Evolutionary conservation across 202 grass and related monocot species (phyloP).

Genomic region (Carex arenaria): DNA sequence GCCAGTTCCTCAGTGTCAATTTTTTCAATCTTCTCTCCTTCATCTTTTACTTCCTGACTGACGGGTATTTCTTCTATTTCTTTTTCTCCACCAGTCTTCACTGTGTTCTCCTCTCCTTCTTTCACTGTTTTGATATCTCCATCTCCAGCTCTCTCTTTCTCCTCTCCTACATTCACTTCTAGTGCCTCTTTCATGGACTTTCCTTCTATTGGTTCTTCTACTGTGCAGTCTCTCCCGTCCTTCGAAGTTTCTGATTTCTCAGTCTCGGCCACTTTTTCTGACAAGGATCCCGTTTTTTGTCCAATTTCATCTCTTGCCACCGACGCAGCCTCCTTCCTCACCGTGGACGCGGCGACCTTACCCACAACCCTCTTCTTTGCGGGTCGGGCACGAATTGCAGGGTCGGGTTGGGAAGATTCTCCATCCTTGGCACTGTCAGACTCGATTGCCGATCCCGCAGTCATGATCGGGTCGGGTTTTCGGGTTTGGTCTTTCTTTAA

Average conservation of each 20-base stretch:
- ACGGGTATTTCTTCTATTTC: background rate
- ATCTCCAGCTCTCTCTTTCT: background rate
- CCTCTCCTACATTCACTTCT: slow-evolving; percentile 3
- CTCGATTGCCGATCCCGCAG: background rate
- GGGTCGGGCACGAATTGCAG: background rate
- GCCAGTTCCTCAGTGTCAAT: background rate
- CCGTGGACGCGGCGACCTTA: background rate
- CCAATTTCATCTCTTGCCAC: background rate
- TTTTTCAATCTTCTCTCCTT: background rate
- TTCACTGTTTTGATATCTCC: background rate
- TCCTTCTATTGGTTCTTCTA: background rate
- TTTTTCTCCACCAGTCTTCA: background rate
- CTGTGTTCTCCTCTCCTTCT: background rate
- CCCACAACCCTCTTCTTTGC: background rate
- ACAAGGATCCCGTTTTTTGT: background rate
- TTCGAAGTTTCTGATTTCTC: background rate
- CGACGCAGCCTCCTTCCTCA: background rate
- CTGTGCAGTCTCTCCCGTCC: background rate
- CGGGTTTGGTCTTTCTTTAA: background rate
- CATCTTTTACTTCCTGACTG: background rate
- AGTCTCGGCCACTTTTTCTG: background rate
- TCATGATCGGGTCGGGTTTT: background rate
- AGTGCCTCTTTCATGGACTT: background rate
- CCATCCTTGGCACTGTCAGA: background rate
- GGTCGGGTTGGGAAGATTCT: background rate